Evolutionary conservation across 768 basidiomycete species (phyloP).

Genomic region (Boletus reticulatus): DNA sequence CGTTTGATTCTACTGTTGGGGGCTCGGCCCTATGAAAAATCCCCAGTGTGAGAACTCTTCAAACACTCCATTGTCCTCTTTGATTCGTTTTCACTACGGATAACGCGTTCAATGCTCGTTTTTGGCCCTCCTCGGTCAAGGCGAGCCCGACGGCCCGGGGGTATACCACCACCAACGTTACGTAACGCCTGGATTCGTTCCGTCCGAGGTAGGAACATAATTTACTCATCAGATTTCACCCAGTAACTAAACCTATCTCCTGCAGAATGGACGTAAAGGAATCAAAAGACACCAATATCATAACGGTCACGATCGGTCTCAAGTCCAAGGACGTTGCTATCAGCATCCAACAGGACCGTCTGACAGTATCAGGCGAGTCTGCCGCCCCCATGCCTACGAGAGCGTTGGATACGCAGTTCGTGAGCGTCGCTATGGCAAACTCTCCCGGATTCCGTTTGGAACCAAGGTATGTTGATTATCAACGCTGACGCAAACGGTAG

Average conservation of each 20-base stretch:
- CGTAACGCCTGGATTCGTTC: conserved; percentile 7
- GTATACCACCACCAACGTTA: background rate
- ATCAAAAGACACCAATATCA: conserved; percentile 35
- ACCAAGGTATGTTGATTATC: conserved; percentile 34
- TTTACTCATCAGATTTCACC: too few relatives aligned
- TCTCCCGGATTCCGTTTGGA: conserved; percentile 40
- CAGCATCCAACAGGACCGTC: conserved; percentile 42
- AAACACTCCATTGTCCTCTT: too few relatives aligned
- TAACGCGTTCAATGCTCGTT: too few relatives aligned
- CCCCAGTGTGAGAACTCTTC: too few relatives aligned
- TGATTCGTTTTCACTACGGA: conserved; percentile 6
- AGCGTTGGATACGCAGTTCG: conserved; percentile 42
- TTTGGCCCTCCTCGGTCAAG: too few relatives aligned
- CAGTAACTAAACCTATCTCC: too few relatives aligned
- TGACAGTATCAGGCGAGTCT: conserved; percentile 46
- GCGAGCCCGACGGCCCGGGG: too few relatives aligned
- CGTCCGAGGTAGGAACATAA: conserved; percentile 16
- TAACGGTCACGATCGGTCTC: conserved; percentile 44
- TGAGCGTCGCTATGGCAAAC: conserved; percentile 44
- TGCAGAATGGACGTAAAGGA: conserved; percentile 47
- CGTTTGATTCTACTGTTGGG: too few relatives aligned
- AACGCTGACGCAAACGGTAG: conserved; percentile 19
- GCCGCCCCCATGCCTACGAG: conserved; percentile 31
- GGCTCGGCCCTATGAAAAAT: too few relatives aligned
- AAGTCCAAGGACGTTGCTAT: conserved; percentile 48